Evolutionary conservation across 768 basidiomycete species (phyloP), one percentile per base, ranked within the genome.

Genomic region (Dendrothele bispora): DNA sequence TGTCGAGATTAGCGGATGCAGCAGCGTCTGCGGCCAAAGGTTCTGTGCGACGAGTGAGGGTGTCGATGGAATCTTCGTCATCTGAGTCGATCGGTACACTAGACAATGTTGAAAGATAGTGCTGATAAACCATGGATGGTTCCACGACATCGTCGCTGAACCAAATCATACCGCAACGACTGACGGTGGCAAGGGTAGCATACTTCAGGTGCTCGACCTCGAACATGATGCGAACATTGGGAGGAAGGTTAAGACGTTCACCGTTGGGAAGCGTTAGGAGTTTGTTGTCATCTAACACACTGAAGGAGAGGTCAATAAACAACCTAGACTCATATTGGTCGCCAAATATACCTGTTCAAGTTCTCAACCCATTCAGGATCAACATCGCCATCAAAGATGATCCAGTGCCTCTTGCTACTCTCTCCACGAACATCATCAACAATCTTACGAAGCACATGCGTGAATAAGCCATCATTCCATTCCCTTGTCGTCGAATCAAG

Each of bases 341-440:
- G 39, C 8, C 30, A 52, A 32, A 70, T 78, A 43, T 27, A 90
- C 97, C 95, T 98, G 70, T 99, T 99, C 68, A 99, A 68, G 67
- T 99, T 99, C 69, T 99, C 97, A 2, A 99, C 97, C 97, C 97
- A 98, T 69, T 99, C 97, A 0, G 95, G 97, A 74, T 99, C 97
- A 35, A 99, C 97, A 58, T 99, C 97, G 49, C 97, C 97, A 61
- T 99, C 97, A 54, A 99, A 99, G 50, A 99, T 89, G 57, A 99
- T 99, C 97, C 95, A 99, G 61, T 98, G 97, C 26, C 97, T 74
- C 71, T 95, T 98, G 15, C 82, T 78, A 63, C 92, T 97, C 69
- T 98, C 97, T 15, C 97, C 97, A 60, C 97, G 91, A 35, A 98
- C 95, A 61, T 98, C 93, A 60, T 99, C 97, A 41, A 98, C 92